phyloP scores from a whole-genome alignment of 352 stramenopile genomes.

The Sclerospora graminicola region DNA sequence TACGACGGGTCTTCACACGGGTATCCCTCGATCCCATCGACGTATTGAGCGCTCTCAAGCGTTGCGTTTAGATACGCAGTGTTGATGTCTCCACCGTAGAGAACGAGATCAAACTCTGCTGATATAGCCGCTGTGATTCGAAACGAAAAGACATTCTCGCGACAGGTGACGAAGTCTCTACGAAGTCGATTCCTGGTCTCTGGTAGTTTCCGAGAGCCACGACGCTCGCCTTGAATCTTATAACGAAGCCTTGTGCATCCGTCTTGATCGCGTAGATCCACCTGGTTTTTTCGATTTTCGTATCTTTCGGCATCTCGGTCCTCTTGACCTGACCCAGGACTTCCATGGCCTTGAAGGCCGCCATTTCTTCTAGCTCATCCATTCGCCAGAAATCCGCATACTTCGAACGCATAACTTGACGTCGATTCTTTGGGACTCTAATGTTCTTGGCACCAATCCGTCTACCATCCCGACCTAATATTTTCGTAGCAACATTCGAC shows the following conservation, averaged over 20 bases:
- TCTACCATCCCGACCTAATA: not conserved
- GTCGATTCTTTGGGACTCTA: not conserved
- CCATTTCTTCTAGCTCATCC: conserved; percentile 2
- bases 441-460: not conserved
- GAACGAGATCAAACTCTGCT: not conserved
- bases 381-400: not conserved
- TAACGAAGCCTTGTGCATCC: not conserved
- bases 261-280: conserved; percentile 6
- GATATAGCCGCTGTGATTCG: conserved; percentile 1
- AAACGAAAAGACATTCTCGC: conserved; percentile 6
- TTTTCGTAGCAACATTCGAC: not conserved
- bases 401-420: not conserved
- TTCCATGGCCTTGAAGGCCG: not conserved
- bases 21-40: conserved; percentile 5
- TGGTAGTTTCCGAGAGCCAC: conserved; percentile 1
- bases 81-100: conserved; percentile 11
- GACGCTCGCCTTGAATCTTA: conserved; percentile 1
- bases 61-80: conserved; percentile 8
- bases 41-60: conserved; percentile 6
- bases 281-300: conserved; percentile 3
- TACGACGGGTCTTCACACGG: conserved; percentile 5
- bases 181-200: conserved; percentile 5
- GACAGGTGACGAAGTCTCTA: conserved; percentile 4
- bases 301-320: not conserved
- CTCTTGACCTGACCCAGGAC: not conserved